These are phyloP conservation scores for Lentinula guzmanii DNA, from an alignment of 768 basidiomycete genomes.

Conservation along the genomic window DNA sequence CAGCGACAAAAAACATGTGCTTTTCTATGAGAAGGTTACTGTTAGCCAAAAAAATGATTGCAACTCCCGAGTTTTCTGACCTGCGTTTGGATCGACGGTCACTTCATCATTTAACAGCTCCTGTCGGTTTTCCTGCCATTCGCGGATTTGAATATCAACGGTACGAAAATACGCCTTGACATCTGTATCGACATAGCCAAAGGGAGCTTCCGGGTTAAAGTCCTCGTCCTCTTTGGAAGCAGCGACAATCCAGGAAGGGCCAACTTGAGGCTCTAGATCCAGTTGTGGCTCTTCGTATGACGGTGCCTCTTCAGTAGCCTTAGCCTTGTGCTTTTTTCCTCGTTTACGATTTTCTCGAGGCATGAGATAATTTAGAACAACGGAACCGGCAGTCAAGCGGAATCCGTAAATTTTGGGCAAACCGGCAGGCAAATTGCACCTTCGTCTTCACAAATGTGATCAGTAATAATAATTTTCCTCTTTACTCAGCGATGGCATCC, in stretches of 20 bases:
- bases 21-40: slow-evolving; percentile 41
- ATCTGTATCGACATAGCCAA: slow-evolving; percentile 85
- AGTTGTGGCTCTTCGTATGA: slow-evolving; percentile 15
- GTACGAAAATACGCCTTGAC: slow-evolving; percentile 90
- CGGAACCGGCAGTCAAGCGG: neutral
- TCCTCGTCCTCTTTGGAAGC: slow-evolving; percentile 27
- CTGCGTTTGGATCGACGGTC: slow-evolving; percentile 66
- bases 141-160: slow-evolving; percentile 80
- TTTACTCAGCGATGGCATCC: slow-evolving; percentile 20
- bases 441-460: neutral
- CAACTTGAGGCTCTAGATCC: slow-evolving; percentile 19
- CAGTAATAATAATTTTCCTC: neutral
- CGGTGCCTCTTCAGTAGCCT: slow-evolving; percentile 25
- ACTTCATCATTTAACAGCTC: slow-evolving; percentile 35
- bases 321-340: slow-evolving; percentile 65
- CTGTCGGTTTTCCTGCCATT: slow-evolving; percentile 66
- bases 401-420: neutral
- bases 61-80: slow-evolving; percentile 27
- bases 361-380: slow-evolving; percentile 31
- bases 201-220: slow-evolving; percentile 66
- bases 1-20: slow-evolving; percentile 73
- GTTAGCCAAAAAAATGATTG: neutral
- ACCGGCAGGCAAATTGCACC: neutral
- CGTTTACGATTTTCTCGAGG: slow-evolving; percentile 71
- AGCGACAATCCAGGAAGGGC: slow-evolving; percentile 70